These are phyloP conservation scores for Arabis alpina DNA, from an alignment of 345 rosid species.

Conservation along the genomic window DNA sequence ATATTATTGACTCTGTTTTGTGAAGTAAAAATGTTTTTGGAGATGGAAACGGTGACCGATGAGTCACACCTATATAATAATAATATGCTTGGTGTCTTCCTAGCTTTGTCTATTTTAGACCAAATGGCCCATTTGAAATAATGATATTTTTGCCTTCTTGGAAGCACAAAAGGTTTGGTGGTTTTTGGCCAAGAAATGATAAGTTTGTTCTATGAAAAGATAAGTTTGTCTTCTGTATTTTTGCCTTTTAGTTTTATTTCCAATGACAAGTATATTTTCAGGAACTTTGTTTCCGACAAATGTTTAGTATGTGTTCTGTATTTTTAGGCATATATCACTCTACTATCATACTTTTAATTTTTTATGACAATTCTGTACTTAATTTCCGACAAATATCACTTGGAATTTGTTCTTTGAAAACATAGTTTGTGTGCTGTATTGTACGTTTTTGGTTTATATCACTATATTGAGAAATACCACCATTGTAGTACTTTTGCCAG, in stretches of 20 bases:
- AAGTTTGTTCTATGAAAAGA: neutral
- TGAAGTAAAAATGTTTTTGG: too few species aligned
- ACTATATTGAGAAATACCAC: neutral
- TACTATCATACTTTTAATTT: too few species aligned
- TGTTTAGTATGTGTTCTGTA: too few species aligned
- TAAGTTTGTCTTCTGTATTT: neutral
- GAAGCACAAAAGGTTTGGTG: slow-evolving; percentile 23
- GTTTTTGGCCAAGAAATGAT: neutral
- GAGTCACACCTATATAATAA: neutral
- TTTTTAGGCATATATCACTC: too few species aligned
- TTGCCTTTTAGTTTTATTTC: neutral
- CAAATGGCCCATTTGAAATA: neutral
- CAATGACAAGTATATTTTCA: neutral
- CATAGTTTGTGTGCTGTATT: slow-evolving; percentile 10
- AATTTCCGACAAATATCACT: slow-evolving; percentile 8
- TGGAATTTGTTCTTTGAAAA: neutral
- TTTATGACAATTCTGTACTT: neutral
- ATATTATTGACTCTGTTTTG: too few species aligned
- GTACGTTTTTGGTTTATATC: neutral
- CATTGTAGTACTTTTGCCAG: too few species aligned
- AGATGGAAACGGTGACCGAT: neutral
- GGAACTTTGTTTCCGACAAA: too few species aligned
- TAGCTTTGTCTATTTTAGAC: slow-evolving; percentile 23
- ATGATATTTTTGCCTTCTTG: neutral
- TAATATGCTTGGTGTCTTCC: neutral